Base-by-base conservation (phyloP, 2,329 filamentous ascomycete species). In the Colletotrichum higginsianum region DNA sequence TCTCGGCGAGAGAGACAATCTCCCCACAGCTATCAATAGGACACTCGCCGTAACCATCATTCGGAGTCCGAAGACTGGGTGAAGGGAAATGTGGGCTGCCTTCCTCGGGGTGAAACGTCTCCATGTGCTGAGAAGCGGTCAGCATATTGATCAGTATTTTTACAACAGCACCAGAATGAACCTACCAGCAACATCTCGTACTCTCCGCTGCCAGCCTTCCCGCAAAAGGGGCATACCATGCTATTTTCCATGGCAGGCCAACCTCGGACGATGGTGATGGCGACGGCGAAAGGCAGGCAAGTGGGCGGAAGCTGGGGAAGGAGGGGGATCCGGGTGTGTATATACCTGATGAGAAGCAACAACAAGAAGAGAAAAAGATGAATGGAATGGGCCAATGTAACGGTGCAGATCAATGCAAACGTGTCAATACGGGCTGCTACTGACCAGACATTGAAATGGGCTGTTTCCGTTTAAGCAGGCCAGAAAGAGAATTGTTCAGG, bases 21-120 rank as follows among this genome's bases (percentile, higher is more conserved):
- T 93, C 90, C 42, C 87, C 88, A 76, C 91, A 93, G 26, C 85
- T 86, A 18, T 88, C 85, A n/a, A 72, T 58, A 9, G 61, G 61
- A 42, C 70, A 71, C 23, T 72, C 67, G 7, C 61, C 61, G 56
- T 71, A 66, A 49, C 61, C 61, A 18, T 61, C 67, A 44, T 52
- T 61, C 23, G 44, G 86, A 74, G 0, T 88, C 86, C 7, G 38
- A 2, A 21, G 15, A 15, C n/a, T 18, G 23, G 44, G 62, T 63
- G 58, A 70, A 52, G 40, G 13, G 15, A n/a, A 12, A 8, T 67
- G 64, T 18, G 67, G 55, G 35, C 35, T 35, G 40, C 58, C 62
- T 13, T 53, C 40, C 26, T 77, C 76, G 49, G 77, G 75, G 60
- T 80, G 77, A 30, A 74, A 75, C 46, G 72, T 75, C 65, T 79